A percentile compares a stretch with the other conserved stretches of the same genome.
phyloP scores from a whole-genome alignment of 495 filamentous ascomycete species.

The Xylaria intraflava region DNA sequence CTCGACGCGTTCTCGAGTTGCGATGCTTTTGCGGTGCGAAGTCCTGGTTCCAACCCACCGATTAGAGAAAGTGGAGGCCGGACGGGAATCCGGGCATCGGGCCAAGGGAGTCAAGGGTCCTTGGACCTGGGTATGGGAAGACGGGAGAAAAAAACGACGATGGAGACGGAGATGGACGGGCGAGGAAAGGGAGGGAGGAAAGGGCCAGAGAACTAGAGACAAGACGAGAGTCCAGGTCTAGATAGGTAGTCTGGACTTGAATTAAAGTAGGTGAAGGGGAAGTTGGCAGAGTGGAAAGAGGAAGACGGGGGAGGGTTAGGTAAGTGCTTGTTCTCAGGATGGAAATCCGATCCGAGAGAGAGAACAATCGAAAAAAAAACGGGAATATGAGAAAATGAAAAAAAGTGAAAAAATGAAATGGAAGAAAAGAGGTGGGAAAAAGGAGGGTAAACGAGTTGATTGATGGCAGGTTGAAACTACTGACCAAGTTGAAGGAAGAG shows the following conservation, averaged over 20 bases:
- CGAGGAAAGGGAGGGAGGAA: too few species aligned
- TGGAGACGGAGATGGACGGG: too few species aligned
- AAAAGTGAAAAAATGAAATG: not conserved
- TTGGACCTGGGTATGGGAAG: too few species aligned
- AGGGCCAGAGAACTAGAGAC: not conserved
- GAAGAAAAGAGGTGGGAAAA: not conserved
- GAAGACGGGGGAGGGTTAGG: not conserved
- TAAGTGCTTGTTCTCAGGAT: too few species aligned
- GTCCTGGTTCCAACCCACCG: not conserved
- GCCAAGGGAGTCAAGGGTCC: too few species aligned
- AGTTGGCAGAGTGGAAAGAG: not conserved
- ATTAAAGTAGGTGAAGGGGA: too few species aligned
- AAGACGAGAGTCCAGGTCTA: not conserved
- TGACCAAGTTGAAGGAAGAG: constrained; percentile 11
- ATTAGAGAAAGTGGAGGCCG: not conserved
- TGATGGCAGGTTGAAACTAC: not conserved
- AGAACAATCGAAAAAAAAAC: not conserved
- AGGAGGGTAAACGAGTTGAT: constrained; percentile 5
- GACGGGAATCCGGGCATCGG: too few species aligned
- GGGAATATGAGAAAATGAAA: not conserved
- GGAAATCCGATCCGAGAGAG: not conserved
- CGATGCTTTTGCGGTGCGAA: not conserved
- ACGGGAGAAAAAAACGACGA: too few species aligned
- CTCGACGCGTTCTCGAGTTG: not conserved
- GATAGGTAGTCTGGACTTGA: too few species aligned